Evolutionary conservation across 768 basidiomycete genomes (phyloP), one percentile per base, ranked within the genome.

Genomic region (Termitomyces sp.): DNA sequence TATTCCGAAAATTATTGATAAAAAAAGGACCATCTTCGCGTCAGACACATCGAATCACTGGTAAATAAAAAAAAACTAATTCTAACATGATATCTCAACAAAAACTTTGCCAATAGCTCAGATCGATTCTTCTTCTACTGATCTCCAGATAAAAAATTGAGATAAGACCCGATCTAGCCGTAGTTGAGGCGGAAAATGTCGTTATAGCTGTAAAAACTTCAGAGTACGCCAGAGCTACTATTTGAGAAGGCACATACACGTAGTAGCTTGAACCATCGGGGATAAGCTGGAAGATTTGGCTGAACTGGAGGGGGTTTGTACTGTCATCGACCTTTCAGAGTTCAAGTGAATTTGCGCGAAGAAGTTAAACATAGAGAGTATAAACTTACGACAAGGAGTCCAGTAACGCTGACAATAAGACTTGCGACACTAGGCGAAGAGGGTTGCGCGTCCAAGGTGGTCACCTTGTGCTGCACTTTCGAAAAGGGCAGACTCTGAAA

Each of bases 171-270:
- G 41, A 54, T 71, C 68, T 68, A 76, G 63, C 83, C 88, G 68
- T 84, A 82, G 76, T 92, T 92, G 72, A 94, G 86, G 61, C 92
- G 89, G 90, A 97, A 95, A 60, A 95, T 86, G 70, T 95, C 92
- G 71, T 96, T 96, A 67, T 80, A 76, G 55, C 91, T 92, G 62
- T 1, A 33, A 30, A 47, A 46, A 50, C 38, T 53, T 61, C 28
- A 54, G 58, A 24, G n/a, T 32, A 32, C 20, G 5, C 51, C 18
- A 33, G 41, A 48, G 20, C 11, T 18, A 16, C 18, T 40, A 38
- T 30, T 28, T 28, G 35, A 11, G 43, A 44, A 57, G 40, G 43
- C 11, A 76, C 91, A 48, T 72, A 94, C 94, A 98, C 90, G 69
- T 87, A 98, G 78, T 88, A 95, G 63, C 83, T 83, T 20, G 62